phyloP scores from a whole-genome alignment of 805 yeast genomes.

The Saturnispora saitoi region DNA sequence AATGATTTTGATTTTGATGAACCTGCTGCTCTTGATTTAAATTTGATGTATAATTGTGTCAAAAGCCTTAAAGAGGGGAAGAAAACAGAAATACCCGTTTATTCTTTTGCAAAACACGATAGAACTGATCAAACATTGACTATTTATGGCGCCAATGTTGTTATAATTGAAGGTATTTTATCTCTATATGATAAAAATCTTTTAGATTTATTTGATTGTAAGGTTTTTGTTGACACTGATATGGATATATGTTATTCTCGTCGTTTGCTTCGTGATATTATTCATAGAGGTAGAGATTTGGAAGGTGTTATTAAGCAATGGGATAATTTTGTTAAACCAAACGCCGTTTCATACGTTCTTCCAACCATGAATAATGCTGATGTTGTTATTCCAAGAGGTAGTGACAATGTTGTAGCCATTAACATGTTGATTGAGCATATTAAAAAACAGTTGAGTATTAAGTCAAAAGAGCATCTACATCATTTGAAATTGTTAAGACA shows the following conservation, averaged over 20 bases:
- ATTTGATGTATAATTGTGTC: slow-evolving; percentile 56
- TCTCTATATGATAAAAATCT: slow-evolving; percentile 67
- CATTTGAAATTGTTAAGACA: slow-evolving; percentile 53
- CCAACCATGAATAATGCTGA: slow-evolving; percentile 79
- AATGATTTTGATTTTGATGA: slow-evolving; percentile 78
- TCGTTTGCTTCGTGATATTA: slow-evolving; percentile 77
- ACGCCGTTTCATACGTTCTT: slow-evolving; percentile 63
- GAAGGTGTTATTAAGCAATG: slow-evolving; percentile 80
- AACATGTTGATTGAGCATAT: slow-evolving; percentile 74
- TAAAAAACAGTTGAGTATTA: slow-evolving; percentile 54
- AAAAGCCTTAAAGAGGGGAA: slow-evolving; percentile 61
- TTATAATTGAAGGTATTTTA: slow-evolving; percentile 86
- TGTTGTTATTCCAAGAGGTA: slow-evolving; percentile 82
- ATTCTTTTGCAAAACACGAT: slow-evolving; percentile 57
- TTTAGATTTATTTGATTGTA: slow-evolving; percentile 70
- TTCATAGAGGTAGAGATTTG: slow-evolving; percentile 78
- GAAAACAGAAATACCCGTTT: slow-evolving; percentile 56
- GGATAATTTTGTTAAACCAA: slow-evolving; percentile 88
- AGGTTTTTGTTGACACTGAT: slow-evolving; percentile 89
- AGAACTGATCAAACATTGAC: slow-evolving; percentile 58
- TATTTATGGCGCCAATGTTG: slow-evolving; percentile 89
- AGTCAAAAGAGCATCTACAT: slow-evolving; percentile 59
- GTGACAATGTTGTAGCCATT: slow-evolving; percentile 75
- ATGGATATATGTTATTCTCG: slow-evolving; percentile 87
- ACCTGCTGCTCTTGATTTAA: slow-evolving; percentile 80